Evolutionary conservation across 306 rosid genomes (phyloP).

Genomic region (Citrullus amarus): DNA sequence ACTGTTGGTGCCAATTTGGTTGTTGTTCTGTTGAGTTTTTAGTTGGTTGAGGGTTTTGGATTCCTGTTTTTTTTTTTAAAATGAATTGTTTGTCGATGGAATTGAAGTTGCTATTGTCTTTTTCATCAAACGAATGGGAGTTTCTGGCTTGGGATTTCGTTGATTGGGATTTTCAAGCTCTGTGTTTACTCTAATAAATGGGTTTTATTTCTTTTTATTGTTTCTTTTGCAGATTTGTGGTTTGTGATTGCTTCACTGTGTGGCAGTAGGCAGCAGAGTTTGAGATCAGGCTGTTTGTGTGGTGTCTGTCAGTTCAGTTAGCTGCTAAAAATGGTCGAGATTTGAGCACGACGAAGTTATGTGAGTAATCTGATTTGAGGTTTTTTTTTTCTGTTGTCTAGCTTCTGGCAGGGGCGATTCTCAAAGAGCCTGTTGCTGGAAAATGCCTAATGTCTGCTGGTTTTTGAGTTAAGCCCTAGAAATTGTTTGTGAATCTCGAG

Average conservation of each 20-base stretch:
- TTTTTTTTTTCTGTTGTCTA: slow-evolving; percentile 2
- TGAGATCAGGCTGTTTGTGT: slow-evolving; percentile 20
- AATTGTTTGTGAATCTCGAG: slow-evolving; percentile 14
- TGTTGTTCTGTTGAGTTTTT: not conserved
- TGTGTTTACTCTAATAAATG: slow-evolving; percentile 10
- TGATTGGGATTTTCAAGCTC: not conserved
- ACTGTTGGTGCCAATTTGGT: not conserved
- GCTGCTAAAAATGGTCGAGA: slow-evolving; percentile 12
- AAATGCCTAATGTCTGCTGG: slow-evolving; percentile 21
- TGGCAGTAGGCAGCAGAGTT: slow-evolving; percentile 13
- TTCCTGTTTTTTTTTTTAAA: not conserved
- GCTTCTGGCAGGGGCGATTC: slow-evolving; percentile 16
- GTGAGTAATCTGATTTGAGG: not conserved
- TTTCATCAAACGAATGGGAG: not conserved
- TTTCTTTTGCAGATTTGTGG: slow-evolving; percentile 40
- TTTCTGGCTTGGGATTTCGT: not conserved
- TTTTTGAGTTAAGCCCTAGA: slow-evolving; percentile 9
- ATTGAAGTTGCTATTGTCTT: not conserved
- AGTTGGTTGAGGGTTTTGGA: not conserved
- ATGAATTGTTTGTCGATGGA: not conserved
- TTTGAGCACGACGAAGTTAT: slow-evolving; percentile 5
- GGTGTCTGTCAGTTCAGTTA: slow-evolving; percentile 10
- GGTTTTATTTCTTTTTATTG: slow-evolving; percentile 9
- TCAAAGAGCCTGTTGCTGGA: not conserved
- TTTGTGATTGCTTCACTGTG: slow-evolving; percentile 10